A percentile compares a stretch with the other conserved stretches of the same genome.
Evolutionary conservation across 495 filamentous ascomycete genomes (phyloP).

Genomic region (Podospora anserina): DNA sequence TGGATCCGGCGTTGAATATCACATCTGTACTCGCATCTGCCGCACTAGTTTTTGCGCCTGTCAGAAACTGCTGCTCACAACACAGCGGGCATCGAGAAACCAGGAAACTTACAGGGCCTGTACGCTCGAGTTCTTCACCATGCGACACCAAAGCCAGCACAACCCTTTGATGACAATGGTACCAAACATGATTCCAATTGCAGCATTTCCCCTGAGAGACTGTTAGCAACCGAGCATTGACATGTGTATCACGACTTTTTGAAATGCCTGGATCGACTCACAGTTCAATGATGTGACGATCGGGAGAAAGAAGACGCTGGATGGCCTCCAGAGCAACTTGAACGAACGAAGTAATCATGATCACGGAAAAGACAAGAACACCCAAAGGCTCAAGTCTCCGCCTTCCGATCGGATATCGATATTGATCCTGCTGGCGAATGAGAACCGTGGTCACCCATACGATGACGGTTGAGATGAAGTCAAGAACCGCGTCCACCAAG

Average conservation of each 20-base stretch:
- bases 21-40: slow-evolving; percentile 51
- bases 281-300: slow-evolving; percentile 70
- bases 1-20: slow-evolving; percentile 88
- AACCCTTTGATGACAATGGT: slow-evolving; percentile 78
- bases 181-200: slow-evolving; percentile 74
- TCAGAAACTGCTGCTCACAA: neutral
- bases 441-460: slow-evolving; percentile 79
- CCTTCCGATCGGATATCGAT: slow-evolving; percentile 79
- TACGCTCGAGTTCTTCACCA: slow-evolving; percentile 84
- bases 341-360: slow-evolving; percentile 85
- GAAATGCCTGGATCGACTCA: slow-evolving; percentile 19
- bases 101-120: slow-evolving; percentile 64
- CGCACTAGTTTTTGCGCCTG: slow-evolving; percentile 19
- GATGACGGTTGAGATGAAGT: slow-evolving; percentile 82
- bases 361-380: slow-evolving; percentile 73
- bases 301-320: slow-evolving; percentile 57
- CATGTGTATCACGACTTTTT: neutral
- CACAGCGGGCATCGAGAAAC: slow-evolving; percentile 8
- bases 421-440: slow-evolving; percentile 71
- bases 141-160: slow-evolving; percentile 89
- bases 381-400: slow-evolving; percentile 72
- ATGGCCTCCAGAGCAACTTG: slow-evolving; percentile 77
- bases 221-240: neutral
- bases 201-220: slow-evolving; percentile 51
- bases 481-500: slow-evolving; percentile 82